phyloP scores from a whole-genome alignment of 2,329 filamentous ascomycete genomes.

The Ceratocystis ficicola region DNA sequence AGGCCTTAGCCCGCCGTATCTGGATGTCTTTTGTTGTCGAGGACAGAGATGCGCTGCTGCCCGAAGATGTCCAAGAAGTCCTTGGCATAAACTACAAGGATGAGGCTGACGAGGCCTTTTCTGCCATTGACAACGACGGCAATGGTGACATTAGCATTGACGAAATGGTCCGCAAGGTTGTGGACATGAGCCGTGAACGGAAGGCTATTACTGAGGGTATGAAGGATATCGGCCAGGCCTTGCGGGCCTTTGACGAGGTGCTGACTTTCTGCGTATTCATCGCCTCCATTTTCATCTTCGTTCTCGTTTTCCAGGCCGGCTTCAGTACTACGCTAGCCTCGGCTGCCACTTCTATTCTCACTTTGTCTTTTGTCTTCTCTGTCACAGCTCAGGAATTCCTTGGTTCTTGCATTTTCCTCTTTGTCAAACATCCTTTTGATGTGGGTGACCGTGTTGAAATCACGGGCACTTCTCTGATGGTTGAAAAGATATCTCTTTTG shows the following conservation, averaged over 20 bases:
- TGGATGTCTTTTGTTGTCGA: constrained; percentile 98
- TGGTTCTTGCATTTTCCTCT: constrained; percentile 97
- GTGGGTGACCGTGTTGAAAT: constrained; percentile 91
- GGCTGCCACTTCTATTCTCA: constrained; percentile 81
- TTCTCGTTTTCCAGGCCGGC: constrained; percentile 77
- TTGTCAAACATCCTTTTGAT: constrained; percentile 96
- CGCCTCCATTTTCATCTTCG: constrained; percentile 72
- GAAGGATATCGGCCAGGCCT: constrained; percentile 94
- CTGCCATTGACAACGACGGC: constrained; percentile 65
- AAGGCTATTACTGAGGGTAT: constrained; percentile 86
- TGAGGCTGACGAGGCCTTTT: constrained; percentile 79
- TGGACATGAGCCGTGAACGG: constrained; percentile 71
- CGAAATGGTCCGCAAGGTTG: constrained; percentile 82
- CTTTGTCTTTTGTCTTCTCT: constrained; percentile 92
- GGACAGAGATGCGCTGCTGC: constrained; percentile 63
- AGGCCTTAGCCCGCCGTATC: constrained; percentile 84
- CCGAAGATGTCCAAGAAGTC: constrained; percentile 78
- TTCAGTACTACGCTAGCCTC: constrained; percentile 79
- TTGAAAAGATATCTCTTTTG: constrained; percentile 87
- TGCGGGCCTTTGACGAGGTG: constrained; percentile 79
- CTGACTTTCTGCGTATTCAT: constrained; percentile 70
- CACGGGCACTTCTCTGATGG: constrained; percentile 48
- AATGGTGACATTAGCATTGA: constrained; percentile 93
- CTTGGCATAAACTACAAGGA: constrained; percentile 60
- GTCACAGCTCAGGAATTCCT: constrained; percentile 87